These are phyloP conservation scores for Fusarium nygamai DNA, from an alignment of 2,329 filamentous ascomycete species.

Conservation along the genomic window DNA sequence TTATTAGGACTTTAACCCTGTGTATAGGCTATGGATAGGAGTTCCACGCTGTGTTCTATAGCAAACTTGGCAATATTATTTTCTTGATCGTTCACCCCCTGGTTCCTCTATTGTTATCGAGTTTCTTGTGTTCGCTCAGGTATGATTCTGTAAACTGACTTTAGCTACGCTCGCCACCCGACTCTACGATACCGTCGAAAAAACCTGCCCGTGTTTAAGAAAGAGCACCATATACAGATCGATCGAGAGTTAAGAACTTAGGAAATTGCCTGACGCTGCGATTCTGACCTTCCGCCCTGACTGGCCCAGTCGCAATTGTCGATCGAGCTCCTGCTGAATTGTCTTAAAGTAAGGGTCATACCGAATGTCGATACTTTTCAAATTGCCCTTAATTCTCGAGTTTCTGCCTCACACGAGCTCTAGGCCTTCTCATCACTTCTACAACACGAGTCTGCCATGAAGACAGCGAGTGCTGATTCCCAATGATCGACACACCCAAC, in stretches of 20 bases:
- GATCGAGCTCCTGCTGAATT: not conserved
- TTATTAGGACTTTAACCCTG: slow-evolving; percentile 43
- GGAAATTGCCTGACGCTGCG: not conserved
- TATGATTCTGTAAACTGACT: not conserved
- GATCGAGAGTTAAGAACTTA: too few relatives aligned
- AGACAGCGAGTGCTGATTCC: not conserved
- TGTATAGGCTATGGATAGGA: slow-evolving; percentile 44
- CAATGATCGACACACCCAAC: not conserved
- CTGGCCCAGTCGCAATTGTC: not conserved
- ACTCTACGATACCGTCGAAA: not conserved
- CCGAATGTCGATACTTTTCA: not conserved
- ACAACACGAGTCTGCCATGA: not conserved
- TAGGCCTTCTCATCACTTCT: not conserved
- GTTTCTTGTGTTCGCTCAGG: not conserved
- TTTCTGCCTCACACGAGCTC: not conserved
- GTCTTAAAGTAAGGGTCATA: too few relatives aligned
- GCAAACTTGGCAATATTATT: slow-evolving; percentile 41
- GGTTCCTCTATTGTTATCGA: not conserved
- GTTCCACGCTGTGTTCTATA: slow-evolving; percentile 43
- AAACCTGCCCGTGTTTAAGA: not conserved
- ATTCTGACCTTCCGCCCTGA: not conserved
- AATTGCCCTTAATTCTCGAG: not conserved
- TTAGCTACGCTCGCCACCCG: not conserved
- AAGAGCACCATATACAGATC: not conserved
- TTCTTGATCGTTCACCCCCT: slow-evolving; percentile 37